phyloP scores from a whole-genome alignment of 768 basidiomycete genomes.

The Russula abietina region DNA sequence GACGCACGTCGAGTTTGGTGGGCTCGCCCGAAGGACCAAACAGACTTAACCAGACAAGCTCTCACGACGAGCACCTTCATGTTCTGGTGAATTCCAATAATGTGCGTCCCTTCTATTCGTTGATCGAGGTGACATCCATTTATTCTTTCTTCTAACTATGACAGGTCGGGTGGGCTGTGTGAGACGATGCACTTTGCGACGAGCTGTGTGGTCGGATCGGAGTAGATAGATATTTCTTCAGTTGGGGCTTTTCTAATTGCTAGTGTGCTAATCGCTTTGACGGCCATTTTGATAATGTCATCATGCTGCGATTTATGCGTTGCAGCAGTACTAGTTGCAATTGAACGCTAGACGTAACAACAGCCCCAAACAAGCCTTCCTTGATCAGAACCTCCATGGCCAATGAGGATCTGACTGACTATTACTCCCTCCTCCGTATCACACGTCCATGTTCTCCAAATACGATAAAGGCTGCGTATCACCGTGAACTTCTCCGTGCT shows the following conservation, averaged over 20 bases:
- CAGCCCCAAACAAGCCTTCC: background rate
- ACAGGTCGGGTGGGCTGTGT: slow-evolving; percentile 34
- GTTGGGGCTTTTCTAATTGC: background rate
- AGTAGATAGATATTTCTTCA: background rate
- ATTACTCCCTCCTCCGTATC: slow-evolving; percentile 55
- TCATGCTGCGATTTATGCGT: background rate
- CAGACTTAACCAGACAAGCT: slow-evolving; percentile 9
- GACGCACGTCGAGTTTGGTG: background rate
- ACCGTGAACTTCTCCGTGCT: slow-evolving; percentile 50
- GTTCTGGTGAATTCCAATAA: background rate
- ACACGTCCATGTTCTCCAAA: slow-evolving; percentile 41
- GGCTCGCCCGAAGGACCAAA: background rate
- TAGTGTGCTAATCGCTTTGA: background rate
- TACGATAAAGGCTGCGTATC: slow-evolving; percentile 69
- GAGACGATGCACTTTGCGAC: slow-evolving; percentile 29
- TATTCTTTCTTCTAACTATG: slow-evolving; percentile 30
- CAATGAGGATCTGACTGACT: slow-evolving; percentile 34
- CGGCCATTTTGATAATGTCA: background rate
- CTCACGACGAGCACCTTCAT: background rate
- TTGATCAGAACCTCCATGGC: background rate
- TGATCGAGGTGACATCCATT: background rate
- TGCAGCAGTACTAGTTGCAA: background rate
- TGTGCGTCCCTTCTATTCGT: background rate
- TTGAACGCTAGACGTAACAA: background rate
- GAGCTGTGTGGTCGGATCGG: background rate